Evolutionary conservation across 768 basidiomycete genomes (phyloP).

Genomic region (Strobilomyces dryophilus): DNA sequence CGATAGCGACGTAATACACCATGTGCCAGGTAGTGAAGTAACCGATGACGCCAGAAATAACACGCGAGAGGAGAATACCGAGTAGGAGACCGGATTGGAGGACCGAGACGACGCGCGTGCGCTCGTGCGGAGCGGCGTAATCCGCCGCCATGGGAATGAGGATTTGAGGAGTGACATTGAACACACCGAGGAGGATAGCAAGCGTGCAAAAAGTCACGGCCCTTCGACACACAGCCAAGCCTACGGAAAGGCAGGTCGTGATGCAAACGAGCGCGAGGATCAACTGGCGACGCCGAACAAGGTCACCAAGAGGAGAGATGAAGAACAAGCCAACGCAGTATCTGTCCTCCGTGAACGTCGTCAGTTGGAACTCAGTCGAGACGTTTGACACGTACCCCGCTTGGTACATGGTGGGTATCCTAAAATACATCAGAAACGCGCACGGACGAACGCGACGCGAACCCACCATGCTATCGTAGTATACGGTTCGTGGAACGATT

Average conservation of each 20-base stretch:
- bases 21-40: conserved; percentile 39
- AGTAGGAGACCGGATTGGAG: conserved; percentile 31
- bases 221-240: conserved; percentile 35
- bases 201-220: conserved; percentile 31
- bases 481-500: conserved; percentile 34
- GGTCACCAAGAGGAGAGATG: conserved; percentile 44
- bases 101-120: conserved; percentile 26
- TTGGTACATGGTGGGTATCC: conserved; percentile 64
- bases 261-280: conserved; percentile 32
- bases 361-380: neutral
- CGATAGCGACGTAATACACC: conserved; percentile 41
- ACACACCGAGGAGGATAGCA: conserved; percentile 35
- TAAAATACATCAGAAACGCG: conserved; percentile 20
- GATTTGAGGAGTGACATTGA: conserved; percentile 39
- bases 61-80: conserved; percentile 27
- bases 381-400: conserved; percentile 44
- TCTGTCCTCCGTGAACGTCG: neutral
- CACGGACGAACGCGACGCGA: neutral
- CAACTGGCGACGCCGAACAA: conserved; percentile 41
- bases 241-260: conserved; percentile 38
- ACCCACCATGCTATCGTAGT: conserved; percentile 31
- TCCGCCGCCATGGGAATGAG: conserved; percentile 44
- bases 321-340: conserved; percentile 36
- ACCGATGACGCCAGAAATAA: conserved; percentile 38
- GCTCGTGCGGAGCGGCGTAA: conserved; percentile 31